Percentiles rank a stretch among this genome's conserved stretches.
Conservation (phyloP, 306 rosid genomes). For the Glycine soja region DNA sequence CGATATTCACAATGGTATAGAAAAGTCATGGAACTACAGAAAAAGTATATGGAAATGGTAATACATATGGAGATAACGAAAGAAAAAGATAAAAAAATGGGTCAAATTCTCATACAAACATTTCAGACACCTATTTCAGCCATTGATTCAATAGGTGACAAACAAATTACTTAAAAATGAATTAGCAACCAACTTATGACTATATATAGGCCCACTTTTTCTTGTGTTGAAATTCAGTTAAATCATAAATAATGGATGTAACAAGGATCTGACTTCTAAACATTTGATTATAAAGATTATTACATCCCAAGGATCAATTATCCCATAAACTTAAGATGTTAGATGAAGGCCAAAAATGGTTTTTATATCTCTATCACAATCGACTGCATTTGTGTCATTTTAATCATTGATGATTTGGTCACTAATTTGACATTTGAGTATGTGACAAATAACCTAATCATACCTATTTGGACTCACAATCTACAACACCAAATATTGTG, state of each 20-base stretch:
- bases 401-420: slow-evolving; percentile 23
- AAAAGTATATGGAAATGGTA: background rate
- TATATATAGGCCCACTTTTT: slow-evolving; percentile 22
- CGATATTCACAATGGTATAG: slow-evolving; percentile 16
- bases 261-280: slow-evolving; percentile 1
- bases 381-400: slow-evolving; percentile 32
- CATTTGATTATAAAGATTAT: background rate
- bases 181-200: slow-evolving; percentile 4
- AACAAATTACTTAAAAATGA: slow-evolving; percentile 20
- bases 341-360: slow-evolving; percentile 2
- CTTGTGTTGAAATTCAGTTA: background rate
- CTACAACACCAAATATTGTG: background rate
- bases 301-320: slow-evolving; percentile 21
- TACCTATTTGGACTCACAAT: slow-evolving; percentile 25
- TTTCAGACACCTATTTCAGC: slow-evolving; percentile 15
- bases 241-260: background rate
- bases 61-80: no score
- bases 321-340: background rate
- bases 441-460: slow-evolving; percentile 13
- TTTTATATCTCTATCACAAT: slow-evolving; percentile 27
- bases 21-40: slow-evolving; percentile 14
- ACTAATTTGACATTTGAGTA: slow-evolving; percentile 27
- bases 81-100: background rate
- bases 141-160: background rate
- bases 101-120: slow-evolving; percentile 5